Conservation (phyloP, 257 asterid genomes). For the Phtheirospermum japonicum region DNA sequence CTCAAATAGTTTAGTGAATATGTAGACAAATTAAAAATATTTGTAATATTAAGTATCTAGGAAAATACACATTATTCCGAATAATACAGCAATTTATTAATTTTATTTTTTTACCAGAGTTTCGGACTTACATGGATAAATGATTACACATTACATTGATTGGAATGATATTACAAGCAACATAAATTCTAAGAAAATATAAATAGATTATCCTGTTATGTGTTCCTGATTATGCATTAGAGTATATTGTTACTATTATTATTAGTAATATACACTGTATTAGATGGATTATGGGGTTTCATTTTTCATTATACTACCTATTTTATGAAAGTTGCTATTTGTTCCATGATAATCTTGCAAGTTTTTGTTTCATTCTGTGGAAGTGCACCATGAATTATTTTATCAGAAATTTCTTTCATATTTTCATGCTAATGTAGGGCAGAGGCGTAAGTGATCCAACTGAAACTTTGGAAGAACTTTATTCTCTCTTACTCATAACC, state of each 20-base stretch:
- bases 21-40: background rate
- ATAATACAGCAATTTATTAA: background rate
- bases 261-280: background rate
- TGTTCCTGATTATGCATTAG: too few relatives aligned
- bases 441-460: conserved; percentile 82
- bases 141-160: background rate
- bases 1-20: background rate
- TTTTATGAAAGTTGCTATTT: conserved; percentile 22
- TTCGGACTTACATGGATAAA: background rate
- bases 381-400: conserved; percentile 21
- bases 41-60: background rate
- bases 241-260: too few relatives aligned
- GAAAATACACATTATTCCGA: too few relatives aligned
- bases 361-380: conserved; percentile 12
- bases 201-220: background rate
- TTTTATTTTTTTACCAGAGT: too few relatives aligned
- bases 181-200: background rate
- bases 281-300: conserved; percentile 7
- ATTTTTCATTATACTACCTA: conserved; percentile 3
- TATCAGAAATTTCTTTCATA: conserved; percentile 28
- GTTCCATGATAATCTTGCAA: conserved; percentile 16
- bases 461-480: conserved; percentile 89
- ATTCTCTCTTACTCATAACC: conserved; percentile 80
- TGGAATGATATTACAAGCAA: background rate
- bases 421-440: conserved; percentile 53